Evolutionary conservation across 345 rosid genomes (phyloP).

Genomic region (Pugionium cornutum): DNA sequence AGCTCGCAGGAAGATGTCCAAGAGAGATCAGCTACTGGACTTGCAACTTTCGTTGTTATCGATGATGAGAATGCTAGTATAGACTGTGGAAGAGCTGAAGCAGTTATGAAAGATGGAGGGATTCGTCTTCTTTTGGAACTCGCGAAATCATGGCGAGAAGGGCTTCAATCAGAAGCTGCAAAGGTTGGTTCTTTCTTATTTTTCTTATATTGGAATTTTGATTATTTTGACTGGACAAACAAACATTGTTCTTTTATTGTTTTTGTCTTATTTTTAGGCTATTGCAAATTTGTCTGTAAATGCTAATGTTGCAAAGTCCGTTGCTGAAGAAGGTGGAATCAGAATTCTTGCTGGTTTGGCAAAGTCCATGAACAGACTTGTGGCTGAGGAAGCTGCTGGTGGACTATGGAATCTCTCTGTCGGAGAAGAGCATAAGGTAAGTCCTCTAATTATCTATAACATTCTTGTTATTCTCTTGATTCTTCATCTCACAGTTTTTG

Average conservation of each 20-base stretch:
- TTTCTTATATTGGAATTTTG: neutral
- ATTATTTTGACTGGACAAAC: slow-evolving; percentile 1
- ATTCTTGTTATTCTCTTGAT: neutral
- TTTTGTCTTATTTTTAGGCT: slow-evolving; percentile 49
- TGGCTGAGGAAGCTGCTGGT: slow-evolving; percentile 91
- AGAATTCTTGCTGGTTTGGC: slow-evolving; percentile 65
- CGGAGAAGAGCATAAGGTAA: slow-evolving; percentile 88
- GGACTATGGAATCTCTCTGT: slow-evolving; percentile 91
- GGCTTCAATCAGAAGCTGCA: slow-evolving; percentile 77
- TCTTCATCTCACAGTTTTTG: slow-evolving; percentile 15
- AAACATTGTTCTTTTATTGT: slow-evolving; percentile 16
- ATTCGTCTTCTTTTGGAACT: slow-evolving; percentile 64
- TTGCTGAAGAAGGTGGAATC: slow-evolving; percentile 84
- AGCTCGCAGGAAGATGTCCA: slow-evolving; percentile 82
- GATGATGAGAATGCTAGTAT: slow-evolving; percentile 78
- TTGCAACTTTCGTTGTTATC: slow-evolving; percentile 68
- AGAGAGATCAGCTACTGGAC: slow-evolving; percentile 76
- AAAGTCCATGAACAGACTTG: slow-evolving; percentile 74
- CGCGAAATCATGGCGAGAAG: slow-evolving; percentile 74
- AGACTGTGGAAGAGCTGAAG: slow-evolving; percentile 80
- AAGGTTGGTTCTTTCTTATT: slow-evolving; percentile 30
- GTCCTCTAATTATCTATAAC: neutral
- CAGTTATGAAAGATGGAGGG: slow-evolving; percentile 76
- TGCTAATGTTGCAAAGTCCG: slow-evolving; percentile 77
- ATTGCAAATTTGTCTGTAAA: slow-evolving; percentile 85